Conservation (phyloP, 805 yeast species). For the Lipomyces yamadae region DNA sequence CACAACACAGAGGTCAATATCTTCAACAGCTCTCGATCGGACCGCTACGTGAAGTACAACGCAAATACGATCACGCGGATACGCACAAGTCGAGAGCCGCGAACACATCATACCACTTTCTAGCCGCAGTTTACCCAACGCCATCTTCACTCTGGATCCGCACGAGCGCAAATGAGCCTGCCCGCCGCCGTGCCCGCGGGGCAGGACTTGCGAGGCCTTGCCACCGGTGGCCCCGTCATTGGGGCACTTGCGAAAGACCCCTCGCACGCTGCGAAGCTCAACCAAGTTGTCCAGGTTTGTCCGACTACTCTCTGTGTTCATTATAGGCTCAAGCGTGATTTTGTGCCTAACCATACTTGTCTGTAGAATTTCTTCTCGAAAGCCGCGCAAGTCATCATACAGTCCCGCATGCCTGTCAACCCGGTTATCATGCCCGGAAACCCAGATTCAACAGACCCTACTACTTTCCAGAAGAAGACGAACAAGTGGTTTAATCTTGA, state of each 20-base stretch:
- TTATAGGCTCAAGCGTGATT: not conserved
- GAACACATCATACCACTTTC: not conserved
- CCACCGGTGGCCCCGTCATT: not conserved
- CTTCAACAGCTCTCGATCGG: not conserved
- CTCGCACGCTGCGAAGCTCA: constrained; percentile 18
- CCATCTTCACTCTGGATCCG: constrained; percentile 7
- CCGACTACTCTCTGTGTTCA: not conserved
- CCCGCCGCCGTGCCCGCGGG: constrained; percentile 6
- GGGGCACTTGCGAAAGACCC: constrained; percentile 13
- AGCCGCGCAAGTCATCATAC: constrained; percentile 47
- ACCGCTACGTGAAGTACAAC: not conserved
- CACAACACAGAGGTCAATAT: not conserved
- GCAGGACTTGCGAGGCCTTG: constrained; percentile 3
- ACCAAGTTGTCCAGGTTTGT: constrained; percentile 36
- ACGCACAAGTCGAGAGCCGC: not conserved
- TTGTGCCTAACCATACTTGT: not conserved
- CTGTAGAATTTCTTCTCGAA: constrained; percentile 49
- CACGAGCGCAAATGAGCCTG: not conserved
- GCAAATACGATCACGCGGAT: not conserved
- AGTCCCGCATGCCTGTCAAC: constrained; percentile 41
- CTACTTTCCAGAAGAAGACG: constrained; percentile 38
- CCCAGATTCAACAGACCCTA: not conserved
- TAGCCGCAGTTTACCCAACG: constrained; percentile 4
- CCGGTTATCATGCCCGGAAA: constrained; percentile 33
- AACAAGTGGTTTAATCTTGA: constrained; percentile 51